Evolutionary conservation across 495 filamentous ascomycete genomes (phyloP), one percentile per base, ranked within the genome.

Genomic region (Annulohypoxylon nitens): DNA sequence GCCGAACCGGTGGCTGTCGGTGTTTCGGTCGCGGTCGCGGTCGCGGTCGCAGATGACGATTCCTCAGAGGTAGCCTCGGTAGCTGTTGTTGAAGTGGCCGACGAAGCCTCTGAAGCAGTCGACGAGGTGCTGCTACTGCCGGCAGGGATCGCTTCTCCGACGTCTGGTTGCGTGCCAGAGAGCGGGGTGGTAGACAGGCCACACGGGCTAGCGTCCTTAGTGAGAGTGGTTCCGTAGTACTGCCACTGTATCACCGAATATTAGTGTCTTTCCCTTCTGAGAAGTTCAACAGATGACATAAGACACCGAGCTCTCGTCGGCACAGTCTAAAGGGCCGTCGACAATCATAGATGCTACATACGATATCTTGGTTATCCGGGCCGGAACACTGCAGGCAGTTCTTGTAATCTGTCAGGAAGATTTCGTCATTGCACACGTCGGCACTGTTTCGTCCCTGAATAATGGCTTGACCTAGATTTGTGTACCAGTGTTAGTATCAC

Each of bases 371-470:
- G 60, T 82, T 79, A 45, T 83, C 82, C 4, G 81, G 80, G 0
- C 82, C 78, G 4, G 86, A 80, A 61, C 86, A 88, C 50, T 83
- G 67, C 36, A 88, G 71, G 45, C 85, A 87, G 2, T 54, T 73
- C 26, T 75, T 68, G 57, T 86, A 82, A 53, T 84, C 77, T 37
- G 77, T 63, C 14, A 81, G 75, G 75, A 85, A 88, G 30, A 78
- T 78, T 0, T 77, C 68, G 69, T 81, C 78, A 45, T 77, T 73
- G 75, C 86, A 88, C 57, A 78, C 82, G 54, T 77, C 75, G 12
- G 60, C 20, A 66, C 73, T 76, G 33, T n/a, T 55, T 20, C 78
- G 74, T 20, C 79, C 75, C 45, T 80, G 67, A 9, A 77, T 65
- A 37, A 87, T 86, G 2, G 83, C 81, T 34, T 80, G 79, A 23